Conservation (phyloP, 768 basidiomycete species). For the Infundibulicybe gibba region DNA sequence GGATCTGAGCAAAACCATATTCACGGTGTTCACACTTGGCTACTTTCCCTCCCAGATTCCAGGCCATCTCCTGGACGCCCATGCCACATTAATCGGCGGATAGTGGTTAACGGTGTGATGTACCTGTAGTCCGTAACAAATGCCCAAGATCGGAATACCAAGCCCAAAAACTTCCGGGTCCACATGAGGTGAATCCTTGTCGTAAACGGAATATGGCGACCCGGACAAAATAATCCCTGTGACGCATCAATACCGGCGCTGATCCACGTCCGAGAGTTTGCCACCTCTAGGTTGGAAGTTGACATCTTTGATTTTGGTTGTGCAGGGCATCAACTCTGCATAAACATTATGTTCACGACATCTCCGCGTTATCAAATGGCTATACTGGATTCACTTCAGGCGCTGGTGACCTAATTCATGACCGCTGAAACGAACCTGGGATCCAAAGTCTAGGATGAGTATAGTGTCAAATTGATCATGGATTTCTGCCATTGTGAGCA, state of each 20-base stretch:
- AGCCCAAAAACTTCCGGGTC: slow-evolving; percentile 88
- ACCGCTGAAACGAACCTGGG: slow-evolving; percentile 58
- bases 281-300: slow-evolving; percentile 93
- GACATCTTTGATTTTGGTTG: slow-evolving; percentile 82
- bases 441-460: slow-evolving; percentile 95
- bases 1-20: slow-evolving; percentile 87
- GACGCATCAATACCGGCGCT: slow-evolving; percentile 4
- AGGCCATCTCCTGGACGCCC: slow-evolving; percentile 80
- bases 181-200: slow-evolving; percentile 86
- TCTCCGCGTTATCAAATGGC: slow-evolving; percentile 95
- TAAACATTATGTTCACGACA: slow-evolving; percentile 98
- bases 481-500: slow-evolving; percentile 73
- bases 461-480: slow-evolving; percentile 96
- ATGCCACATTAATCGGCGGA: not conserved
- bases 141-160: slow-evolving; percentile 90
- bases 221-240: slow-evolving; percentile 93
- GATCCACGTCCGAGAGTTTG: not conserved
- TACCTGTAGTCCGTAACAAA: slow-evolving; percentile 96
- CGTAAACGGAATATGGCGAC: slow-evolving; percentile 98
- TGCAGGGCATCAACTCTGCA: slow-evolving; percentile 97
- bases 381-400: slow-evolving; percentile 57
- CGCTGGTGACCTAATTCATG: slow-evolving; percentile 5
- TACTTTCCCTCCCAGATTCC: slow-evolving; percentile 81
- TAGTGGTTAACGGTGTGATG: slow-evolving; percentile 9
- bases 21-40: slow-evolving; percentile 88